Evolutionary conservation across 2,329 filamentous ascomycete species (phyloP).

Genomic region (Aspergillus thermomutatus): DNA sequence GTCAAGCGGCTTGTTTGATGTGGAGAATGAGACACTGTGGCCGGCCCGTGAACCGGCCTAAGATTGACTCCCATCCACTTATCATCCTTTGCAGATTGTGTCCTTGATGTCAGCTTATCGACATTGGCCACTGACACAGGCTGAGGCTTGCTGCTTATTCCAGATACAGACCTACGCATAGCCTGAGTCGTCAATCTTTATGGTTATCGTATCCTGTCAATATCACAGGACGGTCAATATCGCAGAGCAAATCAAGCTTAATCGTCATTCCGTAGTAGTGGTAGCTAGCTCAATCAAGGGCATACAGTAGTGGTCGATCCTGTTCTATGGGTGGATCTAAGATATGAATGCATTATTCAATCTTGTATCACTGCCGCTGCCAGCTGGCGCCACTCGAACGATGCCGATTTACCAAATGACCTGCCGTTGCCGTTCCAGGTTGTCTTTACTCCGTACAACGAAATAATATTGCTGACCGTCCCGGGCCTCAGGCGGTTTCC

Average conservation of each 20-base stretch:
- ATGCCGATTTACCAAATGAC: no score
- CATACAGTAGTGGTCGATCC: neutral
- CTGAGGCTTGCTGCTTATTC: neutral
- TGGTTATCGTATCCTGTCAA: neutral
- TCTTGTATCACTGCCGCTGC: no score
- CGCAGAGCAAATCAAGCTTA: neutral
- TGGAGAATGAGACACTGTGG: neutral
- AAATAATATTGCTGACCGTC: constrained; percentile 11
- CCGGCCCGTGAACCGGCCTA: neutral
- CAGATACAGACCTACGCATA: neutral
- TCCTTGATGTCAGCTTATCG: neutral
- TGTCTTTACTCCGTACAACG: no score
- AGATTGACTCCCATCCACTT: no score
- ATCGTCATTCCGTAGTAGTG: neutral
- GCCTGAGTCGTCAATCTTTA: neutral
- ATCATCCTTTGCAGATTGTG: no score
- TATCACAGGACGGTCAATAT: neutral
- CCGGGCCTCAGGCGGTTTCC: constrained; percentile 24
- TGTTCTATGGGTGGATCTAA: neutral
- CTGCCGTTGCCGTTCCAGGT: neutral
- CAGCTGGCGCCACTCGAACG: neutral
- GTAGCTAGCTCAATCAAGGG: neutral
- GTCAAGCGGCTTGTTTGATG: constrained; percentile 4
- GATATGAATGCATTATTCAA: neutral
- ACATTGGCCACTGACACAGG: neutral